Base-by-base conservation (phyloP, 2,329 filamentous ascomycete species). In the Coniella vitis region DNA sequence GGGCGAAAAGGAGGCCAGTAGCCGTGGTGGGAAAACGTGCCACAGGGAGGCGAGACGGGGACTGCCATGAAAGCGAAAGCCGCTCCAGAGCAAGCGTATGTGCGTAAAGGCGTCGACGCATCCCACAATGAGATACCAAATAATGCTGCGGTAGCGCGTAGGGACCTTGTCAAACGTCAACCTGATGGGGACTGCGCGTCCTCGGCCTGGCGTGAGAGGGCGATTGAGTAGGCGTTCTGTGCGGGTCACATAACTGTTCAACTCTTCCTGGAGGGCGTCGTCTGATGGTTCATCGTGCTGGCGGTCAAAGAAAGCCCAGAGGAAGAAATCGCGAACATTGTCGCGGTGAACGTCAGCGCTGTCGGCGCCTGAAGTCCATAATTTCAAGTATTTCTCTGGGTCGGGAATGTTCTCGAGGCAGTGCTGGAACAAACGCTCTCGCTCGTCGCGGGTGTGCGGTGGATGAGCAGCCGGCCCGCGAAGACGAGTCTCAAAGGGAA, bases 351-450 rank as follows among this genome's bases (percentile, higher is more conserved):
- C 79, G 31, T 83, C 79, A 16, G 68, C 61, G 1, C 69, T 49
- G 9, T 74, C 67, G 2, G 82, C 78, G 29, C 76, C 78, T n/a
- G 81, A 68, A 55, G 87, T 86, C 84, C 84, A 88, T 52, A 72
- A 70, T 42, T 67, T 70, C 37, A 88, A 55, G 57, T 84, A 87
- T 19, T 63, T 63, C 47, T 78, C 74, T 0, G 70, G 66, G 53
- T 81, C 73, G 1, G 75, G 67, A 4, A 84, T 70, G 55, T 75
- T 78, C 29, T 65, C 66, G 51, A 75, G 67, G 62, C 79, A 81
- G 35, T 71, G 71, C 44, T 71, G 63, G 58, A 86, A 84, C 3
- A 87, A 65, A 1, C 63, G 69, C 37, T 68, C 65, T 20, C 84
- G 72, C 45, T 79, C 69, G 4, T 71, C 60, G 31, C 64, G 66